A percentile compares a stretch with the other conserved stretches of the same genome.
Conservation (phyloP, 2,329 filamentous ascomycete species). For the Phaeosphaeria sp. region DNA sequence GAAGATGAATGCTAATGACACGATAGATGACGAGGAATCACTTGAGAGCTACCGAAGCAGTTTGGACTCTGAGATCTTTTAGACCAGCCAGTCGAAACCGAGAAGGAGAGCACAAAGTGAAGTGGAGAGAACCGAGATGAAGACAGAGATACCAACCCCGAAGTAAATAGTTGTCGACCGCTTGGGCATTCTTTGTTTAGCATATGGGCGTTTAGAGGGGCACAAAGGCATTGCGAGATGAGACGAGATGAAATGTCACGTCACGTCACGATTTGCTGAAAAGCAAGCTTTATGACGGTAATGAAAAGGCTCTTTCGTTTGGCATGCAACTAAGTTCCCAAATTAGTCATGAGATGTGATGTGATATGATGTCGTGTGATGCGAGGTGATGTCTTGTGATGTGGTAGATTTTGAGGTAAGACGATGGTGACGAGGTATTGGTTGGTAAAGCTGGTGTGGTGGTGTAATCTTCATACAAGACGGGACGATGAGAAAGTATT, state of each 20-base stretch:
- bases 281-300: too few species aligned
- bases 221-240: neutral
- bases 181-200: neutral
- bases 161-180: neutral
- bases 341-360: too few species aligned
- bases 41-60: constrained; percentile 43
- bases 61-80: constrained; percentile 47
- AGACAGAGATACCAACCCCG: neutral
- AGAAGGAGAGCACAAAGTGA: neutral
- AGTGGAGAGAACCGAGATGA: neutral
- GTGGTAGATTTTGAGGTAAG: too few species aligned
- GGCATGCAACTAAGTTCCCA: too few species aligned
- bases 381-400: too few species aligned
- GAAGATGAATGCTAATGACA: constrained; percentile 5
- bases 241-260: neutral
- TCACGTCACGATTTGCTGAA: neutral
- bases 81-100: neutral
- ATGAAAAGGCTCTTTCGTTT: too few species aligned
- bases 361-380: too few species aligned
- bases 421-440: too few species aligned
- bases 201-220: neutral
- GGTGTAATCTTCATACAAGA: too few species aligned
- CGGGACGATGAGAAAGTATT: too few species aligned
- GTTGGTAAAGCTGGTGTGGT: too few species aligned
- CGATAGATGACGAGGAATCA: constrained; percentile 37